Conservation (phyloP, 352 stramenopile species). For the Halophytophthora polymorphica region DNA sequence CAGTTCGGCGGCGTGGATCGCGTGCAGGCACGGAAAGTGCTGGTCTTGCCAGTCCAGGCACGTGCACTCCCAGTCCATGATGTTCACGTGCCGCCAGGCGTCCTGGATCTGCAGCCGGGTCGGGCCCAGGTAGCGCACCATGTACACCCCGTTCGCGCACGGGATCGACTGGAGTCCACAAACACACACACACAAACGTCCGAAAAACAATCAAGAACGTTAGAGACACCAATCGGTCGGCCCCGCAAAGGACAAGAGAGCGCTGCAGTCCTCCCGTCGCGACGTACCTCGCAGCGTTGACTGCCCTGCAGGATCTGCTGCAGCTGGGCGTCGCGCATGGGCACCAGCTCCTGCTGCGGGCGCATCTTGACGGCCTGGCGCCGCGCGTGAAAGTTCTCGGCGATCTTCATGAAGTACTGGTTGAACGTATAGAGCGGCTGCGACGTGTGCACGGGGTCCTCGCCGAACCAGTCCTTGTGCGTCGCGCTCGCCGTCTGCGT, state of each 20-base stretch:
- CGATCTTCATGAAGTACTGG: slow-evolving; percentile 72
- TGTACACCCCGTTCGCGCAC: slow-evolving; percentile 74
- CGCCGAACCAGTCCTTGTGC: slow-evolving; percentile 59
- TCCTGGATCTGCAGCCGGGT: slow-evolving; percentile 54
- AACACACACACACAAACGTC: slow-evolving; percentile 1
- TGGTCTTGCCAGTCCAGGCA: slow-evolving; percentile 82
- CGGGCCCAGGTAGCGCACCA: slow-evolving; percentile 69
- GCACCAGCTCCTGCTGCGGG: slow-evolving; percentile 58
- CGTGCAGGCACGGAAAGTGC: slow-evolving; percentile 73
- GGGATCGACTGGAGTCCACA: slow-evolving; percentile 53
- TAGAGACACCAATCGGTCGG: not conserved
- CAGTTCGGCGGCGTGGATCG: slow-evolving; percentile 68
- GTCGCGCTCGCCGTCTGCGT: slow-evolving; percentile 31
- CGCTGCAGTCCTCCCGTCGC: too few relatives aligned
- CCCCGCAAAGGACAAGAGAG: not conserved
- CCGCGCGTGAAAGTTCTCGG: slow-evolving; percentile 65
- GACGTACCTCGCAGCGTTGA: slow-evolving; percentile 72
- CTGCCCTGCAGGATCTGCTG: slow-evolving; percentile 71
- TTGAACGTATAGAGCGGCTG: slow-evolving; percentile 65
- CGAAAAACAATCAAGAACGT: slow-evolving; percentile 10
- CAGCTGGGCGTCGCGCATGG: slow-evolving; percentile 54
- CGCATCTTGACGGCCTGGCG: slow-evolving; percentile 52
- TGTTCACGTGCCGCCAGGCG: slow-evolving; percentile 74
- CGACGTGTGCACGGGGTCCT: slow-evolving; percentile 54
- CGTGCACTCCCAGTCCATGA: slow-evolving; percentile 72